Conservation (phyloP, 768 basidiomycete genomes). For the Termitomyces sp. region DNA sequence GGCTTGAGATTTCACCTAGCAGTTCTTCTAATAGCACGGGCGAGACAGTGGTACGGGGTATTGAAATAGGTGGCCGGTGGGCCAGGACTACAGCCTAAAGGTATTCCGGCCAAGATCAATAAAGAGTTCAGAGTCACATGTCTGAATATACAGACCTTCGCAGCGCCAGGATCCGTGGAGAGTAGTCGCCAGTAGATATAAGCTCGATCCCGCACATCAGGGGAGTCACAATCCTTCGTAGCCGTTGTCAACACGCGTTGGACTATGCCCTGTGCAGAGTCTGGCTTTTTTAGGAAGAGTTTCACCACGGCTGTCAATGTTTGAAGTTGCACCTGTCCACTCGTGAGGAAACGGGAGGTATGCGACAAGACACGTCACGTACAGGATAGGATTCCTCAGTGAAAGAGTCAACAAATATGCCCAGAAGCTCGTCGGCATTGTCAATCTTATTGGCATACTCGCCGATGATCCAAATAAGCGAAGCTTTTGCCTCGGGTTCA, state of each 20-base stretch:
- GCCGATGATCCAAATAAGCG: conserved; percentile 98
- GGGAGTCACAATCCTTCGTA: conserved; percentile 95
- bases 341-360: conserved; percentile 1
- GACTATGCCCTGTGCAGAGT: conserved; percentile 87
- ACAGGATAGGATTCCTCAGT: conserved; percentile 92
- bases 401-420: conserved; percentile 89
- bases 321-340: conserved; percentile 61
- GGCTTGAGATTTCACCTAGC: conserved; percentile 79
- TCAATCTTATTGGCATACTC: conserved; percentile 98
- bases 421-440: conserved; percentile 90
- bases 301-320: conserved; percentile 96
- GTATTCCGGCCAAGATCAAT: conserved; percentile 2
- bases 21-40: conserved; percentile 88
- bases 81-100: conserved; percentile 80
- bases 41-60: conserved; percentile 88
- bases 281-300: conserved; percentile 92
- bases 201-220: conserved; percentile 94
- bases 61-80: conserved; percentile 87
- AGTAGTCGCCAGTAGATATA: conserved; percentile 98
- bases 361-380: conserved; percentile 18
- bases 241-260: conserved; percentile 91
- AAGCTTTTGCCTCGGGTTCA: conserved; percentile 97
- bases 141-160: conserved; percentile 58
- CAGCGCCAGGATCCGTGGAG: conserved; percentile 92
- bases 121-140: neutral